Evolutionary conservation across 768 basidiomycete genomes (phyloP), one percentile per base, ranked within the genome.

Genomic region (Phylloporus scabripes): DNA sequence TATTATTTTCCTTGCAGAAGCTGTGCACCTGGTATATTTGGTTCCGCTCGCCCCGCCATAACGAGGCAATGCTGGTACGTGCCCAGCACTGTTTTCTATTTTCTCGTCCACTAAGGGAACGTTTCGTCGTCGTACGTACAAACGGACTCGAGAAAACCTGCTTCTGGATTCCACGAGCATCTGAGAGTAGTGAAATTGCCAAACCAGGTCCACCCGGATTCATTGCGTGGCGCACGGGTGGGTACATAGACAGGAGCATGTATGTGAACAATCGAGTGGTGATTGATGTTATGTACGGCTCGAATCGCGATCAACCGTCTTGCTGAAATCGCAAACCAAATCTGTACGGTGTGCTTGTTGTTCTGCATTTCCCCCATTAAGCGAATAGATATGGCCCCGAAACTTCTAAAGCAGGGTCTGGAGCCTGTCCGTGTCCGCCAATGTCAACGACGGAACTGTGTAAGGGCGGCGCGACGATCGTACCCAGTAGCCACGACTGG

Each of bases 331-430:
- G 23, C 26, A 42, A 28, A 42, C 40, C n/a, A 42, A 42, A 42
- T 23, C 39, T 40, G 39, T 14, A 24, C 14, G 23, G 21, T 15
- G 15, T 42, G 28, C 9, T 21, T 39, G 38, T 20, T 23, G 20
- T 37, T 18, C 36, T 37, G 14, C 14, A 6, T 37, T 36, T 38
- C 43, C 36, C 33, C 42, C 34, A 38, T 46, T 36, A 49, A 43
- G 34, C 17, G 17, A 45, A 45, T 34, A 26, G 45, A 49, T 45
- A 52, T 10, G 46, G 48, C 29, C 37, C 36, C 12, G 15, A n/a
- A 43, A 11, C 32, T 52, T 54, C 62, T 48, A 62, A 54, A 56
- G 38, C 29, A 56, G 44, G 45, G 41, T 38, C 24, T 46, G 40
- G 51, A 17, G 39, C 32, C 28, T 14, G 46, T 34, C 42, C 49